Percentiles rank a stretch among this genome's conserved stretches.
phyloP scores from a whole-genome alignment of 768 basidiomycete species.

The Tulasnella sp. region DNA sequence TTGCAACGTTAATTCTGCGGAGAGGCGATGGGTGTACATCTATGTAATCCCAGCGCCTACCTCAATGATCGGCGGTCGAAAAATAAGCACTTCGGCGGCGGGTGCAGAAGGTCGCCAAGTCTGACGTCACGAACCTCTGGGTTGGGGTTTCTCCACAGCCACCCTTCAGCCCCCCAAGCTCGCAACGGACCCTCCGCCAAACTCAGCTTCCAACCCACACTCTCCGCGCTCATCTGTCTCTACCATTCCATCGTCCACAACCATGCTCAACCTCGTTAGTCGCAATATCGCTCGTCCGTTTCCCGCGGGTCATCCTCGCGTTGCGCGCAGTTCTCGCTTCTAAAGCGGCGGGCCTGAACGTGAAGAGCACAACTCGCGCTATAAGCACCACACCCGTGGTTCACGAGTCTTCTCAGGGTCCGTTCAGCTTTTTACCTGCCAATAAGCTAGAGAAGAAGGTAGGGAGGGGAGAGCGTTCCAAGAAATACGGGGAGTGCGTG shows the following conservation, averaged over 20 bases:
- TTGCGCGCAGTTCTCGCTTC: slow-evolving; percentile 6
- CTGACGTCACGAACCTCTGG: neutral
- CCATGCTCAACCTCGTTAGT: slow-evolving; percentile 7
- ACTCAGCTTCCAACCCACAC: slow-evolving; percentile 1
- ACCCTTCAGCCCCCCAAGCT: too few species aligned
- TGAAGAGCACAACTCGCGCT: slow-evolving; percentile 1
- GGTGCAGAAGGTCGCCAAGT: neutral
- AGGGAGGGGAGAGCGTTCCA: neutral
- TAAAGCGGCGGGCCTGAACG: neutral
- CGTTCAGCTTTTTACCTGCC: neutral
- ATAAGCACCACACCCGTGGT: slow-evolving; percentile 11
- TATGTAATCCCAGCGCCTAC: too few species aligned
- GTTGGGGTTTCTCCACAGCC: neutral
- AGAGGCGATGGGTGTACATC: too few species aligned
- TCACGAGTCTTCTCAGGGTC: neutral
- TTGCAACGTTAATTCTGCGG: too few species aligned
- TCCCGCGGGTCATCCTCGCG: neutral
- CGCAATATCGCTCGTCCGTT: slow-evolving; percentile 2
- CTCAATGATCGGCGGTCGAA: neutral
- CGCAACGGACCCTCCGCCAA: neutral
- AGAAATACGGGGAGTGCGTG: neutral
- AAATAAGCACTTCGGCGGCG: neutral
- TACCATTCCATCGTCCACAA: neutral
- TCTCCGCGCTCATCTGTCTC: neutral
- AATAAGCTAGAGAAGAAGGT: neutral